Conservation (phyloP, 164 flowering plant species). For the Chimonanthus praecox region DNA sequence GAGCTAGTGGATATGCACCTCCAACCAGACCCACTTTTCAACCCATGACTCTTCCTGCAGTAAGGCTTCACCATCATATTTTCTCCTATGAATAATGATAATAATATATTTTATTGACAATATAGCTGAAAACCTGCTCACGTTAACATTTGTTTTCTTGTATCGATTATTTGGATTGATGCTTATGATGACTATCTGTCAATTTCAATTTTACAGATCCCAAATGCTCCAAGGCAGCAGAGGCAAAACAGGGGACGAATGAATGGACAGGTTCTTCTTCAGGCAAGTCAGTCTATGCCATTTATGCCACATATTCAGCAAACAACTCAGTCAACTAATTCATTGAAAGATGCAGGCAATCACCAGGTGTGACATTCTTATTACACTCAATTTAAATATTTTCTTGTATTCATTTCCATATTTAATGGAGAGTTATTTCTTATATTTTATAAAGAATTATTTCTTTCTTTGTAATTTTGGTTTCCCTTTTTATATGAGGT, state of each 20-base stretch:
- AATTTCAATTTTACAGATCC: conserved; percentile 32
- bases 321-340: conserved; percentile 21
- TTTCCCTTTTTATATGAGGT: too few species aligned
- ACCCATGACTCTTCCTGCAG: conserved; percentile 38
- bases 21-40: conserved; percentile 47
- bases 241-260: conserved; percentile 61
- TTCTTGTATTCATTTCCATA: background rate
- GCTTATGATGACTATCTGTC: background rate
- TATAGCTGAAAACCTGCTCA: background rate
- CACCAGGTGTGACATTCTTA: conserved; percentile 39
- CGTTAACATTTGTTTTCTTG: background rate
- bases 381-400: background rate
- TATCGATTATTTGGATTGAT: background rate
- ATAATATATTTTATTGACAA: background rate
- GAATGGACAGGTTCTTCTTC: conserved; percentile 42
- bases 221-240: conserved; percentile 40
- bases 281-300: conserved; percentile 28
- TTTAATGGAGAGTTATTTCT: too few species aligned
- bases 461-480: too few species aligned
- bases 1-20: conserved; percentile 45
- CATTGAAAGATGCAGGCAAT: conserved; percentile 44
- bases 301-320: conserved; percentile 35
- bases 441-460: too few species aligned
- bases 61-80: conserved; percentile 11
- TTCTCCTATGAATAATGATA: background rate